Percentiles rank a stretch among this genome's conserved stretches.
Evolutionary conservation across 352 stramenopile genomes (phyloP).

Genomic region (Globisporangium abappressorium): DNA sequence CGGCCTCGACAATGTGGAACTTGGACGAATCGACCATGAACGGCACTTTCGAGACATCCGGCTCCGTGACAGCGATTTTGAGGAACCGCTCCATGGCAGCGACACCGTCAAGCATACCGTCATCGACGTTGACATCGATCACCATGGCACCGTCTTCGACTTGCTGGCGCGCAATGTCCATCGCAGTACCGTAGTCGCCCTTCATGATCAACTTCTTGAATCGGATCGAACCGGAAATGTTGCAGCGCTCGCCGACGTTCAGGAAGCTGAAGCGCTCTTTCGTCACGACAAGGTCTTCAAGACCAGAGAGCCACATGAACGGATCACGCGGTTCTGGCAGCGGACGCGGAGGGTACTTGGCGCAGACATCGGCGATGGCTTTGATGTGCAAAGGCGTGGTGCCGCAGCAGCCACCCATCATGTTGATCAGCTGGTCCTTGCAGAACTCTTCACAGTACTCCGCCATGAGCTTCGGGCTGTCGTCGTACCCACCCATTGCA

Average conservation of each 20-base stretch:
- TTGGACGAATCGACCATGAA: conserved; percentile 99
- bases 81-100: conserved; percentile 97
- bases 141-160: conserved; percentile 97
- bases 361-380: conserved; percentile 80
- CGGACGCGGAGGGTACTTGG: conserved; percentile 76
- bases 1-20: conserved; percentile 96
- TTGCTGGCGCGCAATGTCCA: conserved; percentile 96
- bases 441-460: conserved; percentile 93
- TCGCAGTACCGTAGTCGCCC: conserved; percentile 92
- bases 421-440: conserved; percentile 94
- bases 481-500: conserved; percentile 97
- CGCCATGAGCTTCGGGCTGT: conserved; percentile 93
- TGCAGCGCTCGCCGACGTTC: conserved; percentile 96
- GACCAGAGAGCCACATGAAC: conserved; percentile 95
- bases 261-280: conserved; percentile 95
- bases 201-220: conserved; percentile 97
- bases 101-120: conserved; percentile 95
- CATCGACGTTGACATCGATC: conserved; percentile 98
- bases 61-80: conserved; percentile 96
- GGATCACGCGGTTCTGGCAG: conserved; percentile 82
- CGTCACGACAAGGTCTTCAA: conserved; percentile 93
- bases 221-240: conserved; percentile 93
- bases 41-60: conserved; percentile 94
- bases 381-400: conserved; percentile 95
- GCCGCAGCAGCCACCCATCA: conserved; percentile 97